Evolutionary conservation across 2,329 filamentous ascomycete genomes (phyloP), one percentile per base, ranked within the genome.

Genomic region (Sporothrix euskadiensis): DNA sequence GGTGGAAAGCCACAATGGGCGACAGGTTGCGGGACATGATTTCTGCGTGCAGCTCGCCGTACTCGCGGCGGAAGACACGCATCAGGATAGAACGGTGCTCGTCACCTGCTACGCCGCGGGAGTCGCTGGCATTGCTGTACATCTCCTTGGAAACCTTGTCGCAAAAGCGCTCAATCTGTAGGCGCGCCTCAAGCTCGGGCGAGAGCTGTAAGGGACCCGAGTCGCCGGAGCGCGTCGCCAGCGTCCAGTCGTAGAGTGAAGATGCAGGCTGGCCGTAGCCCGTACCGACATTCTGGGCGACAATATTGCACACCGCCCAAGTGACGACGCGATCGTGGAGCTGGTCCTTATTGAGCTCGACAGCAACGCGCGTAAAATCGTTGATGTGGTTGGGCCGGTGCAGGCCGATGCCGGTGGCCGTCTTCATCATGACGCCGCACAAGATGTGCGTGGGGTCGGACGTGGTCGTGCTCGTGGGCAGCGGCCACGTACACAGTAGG

Each of bases 261-360:
- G 92, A 92, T 5, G 92, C 92, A 8, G 93, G 92, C 79, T 94
- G 92, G 6, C 92, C 92, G 78, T 94, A 93, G 26, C 92, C 92
- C 4, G 93, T 95, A n/a, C 92, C 92, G 59, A 94, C 89, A 73
- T 89, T 90, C 78, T 95, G 92, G 30, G 92, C 90, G 47, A 94
- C 92, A 76, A 95, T 92, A 79, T 96, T 96, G 83, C 92, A 94
- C 4, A 93, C 91, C 1, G 92, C 92, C 92, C 92, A 96, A 1
- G 92, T 95, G 69, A 89, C 89, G 59, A 94, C 88, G 52, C 93
- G 87, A 79, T 96, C 92, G 76, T 92, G 88, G 73, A 94, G 88
- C 78, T 94, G 92, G 79, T 94, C 92, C 78, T 91, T 91, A 77
- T 92, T 91, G 54, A 95, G 84, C 76, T 94, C 90, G 44, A 93